These are phyloP conservation scores for Trichosporon coremiiforme DNA, from an alignment of 1,284 basidiomycete genomes.

Conservation along the genomic window DNA sequence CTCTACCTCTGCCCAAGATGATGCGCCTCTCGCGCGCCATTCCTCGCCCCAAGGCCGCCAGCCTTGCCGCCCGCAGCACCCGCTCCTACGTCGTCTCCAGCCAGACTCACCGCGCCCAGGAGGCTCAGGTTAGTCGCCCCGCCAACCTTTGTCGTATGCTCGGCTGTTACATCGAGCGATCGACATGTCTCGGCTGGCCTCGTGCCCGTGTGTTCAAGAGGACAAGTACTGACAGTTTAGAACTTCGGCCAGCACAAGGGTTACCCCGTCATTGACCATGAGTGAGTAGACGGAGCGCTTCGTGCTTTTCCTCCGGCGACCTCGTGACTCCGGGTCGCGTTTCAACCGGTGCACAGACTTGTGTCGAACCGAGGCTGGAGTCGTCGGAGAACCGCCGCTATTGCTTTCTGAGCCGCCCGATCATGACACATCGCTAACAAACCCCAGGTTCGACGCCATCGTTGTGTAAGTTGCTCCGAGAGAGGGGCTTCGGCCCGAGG, in stretches of 20 bases:
- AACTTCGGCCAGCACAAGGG: conserved; percentile 56
- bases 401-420: not conserved
- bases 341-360: not conserved
- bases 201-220: not conserved
- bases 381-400: not conserved
- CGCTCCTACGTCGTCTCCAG: conserved; percentile 50
- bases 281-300: conserved; percentile 42
- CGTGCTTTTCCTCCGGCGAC: conserved; percentile 6
- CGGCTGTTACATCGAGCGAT: not conserved
- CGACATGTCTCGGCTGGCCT: not conserved
- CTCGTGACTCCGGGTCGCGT: not conserved
- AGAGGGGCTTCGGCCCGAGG: not conserved
- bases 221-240: conserved; percentile 32
- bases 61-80: conserved; percentile 31
- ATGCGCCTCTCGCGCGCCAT: conserved; percentile 40
- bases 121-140: conserved; percentile 49
- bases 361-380: not conserved
- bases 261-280: conserved; percentile 95
- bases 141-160: not conserved
- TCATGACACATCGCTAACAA: conserved; percentile 19
- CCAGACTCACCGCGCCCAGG: conserved; percentile 50
- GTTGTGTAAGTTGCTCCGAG: conserved; percentile 71
- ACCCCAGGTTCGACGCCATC: conserved; percentile 82
- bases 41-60: conserved; percentile 28
- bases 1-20: conserved; percentile 33